Evolutionary conservation across 2,329 filamentous ascomycete genomes (phyloP).

Genomic region (Cladophialophora bantiana): DNA sequence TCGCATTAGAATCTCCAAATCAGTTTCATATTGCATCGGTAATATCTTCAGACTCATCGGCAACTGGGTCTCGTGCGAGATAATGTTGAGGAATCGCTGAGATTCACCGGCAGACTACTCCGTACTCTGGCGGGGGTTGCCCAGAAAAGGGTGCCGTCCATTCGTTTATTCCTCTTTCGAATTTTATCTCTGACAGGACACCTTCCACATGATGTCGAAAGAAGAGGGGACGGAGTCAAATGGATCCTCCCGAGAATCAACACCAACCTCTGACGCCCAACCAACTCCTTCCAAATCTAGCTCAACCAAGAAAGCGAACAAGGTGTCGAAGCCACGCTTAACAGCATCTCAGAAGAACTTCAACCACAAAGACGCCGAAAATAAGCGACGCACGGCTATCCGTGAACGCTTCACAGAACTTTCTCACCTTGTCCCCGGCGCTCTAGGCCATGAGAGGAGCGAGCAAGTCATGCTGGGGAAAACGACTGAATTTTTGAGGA

Average conservation of each 20-base stretch:
- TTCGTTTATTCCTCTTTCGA: neutral
- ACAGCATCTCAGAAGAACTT: conserved; percentile 75
- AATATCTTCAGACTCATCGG: neutral
- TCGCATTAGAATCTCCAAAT: neutral
- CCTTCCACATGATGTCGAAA: conserved; percentile 32
- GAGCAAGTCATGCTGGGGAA: conserved; percentile 82
- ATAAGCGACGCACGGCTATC: conserved; percentile 75
- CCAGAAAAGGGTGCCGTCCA: conserved; percentile 4
- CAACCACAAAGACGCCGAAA: conserved; percentile 73
- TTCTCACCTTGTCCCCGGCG: conserved; percentile 78
- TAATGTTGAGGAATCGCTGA: neutral
- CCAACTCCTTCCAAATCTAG: conserved; percentile 16
- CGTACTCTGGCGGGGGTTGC: neutral
- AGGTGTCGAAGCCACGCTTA: conserved; percentile 66
- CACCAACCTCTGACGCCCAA: conserved; percentile 23
- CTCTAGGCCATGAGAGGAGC: conserved; percentile 82
- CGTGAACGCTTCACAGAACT: conserved; percentile 83
- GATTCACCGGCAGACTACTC: neutral
- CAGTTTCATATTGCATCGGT: neutral
- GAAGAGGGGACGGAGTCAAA: conserved; percentile 34
- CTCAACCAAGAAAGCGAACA: conserved; percentile 34
- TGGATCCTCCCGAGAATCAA: conserved; percentile 27
- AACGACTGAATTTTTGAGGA: conserved; percentile 70
- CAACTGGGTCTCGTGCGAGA: neutral
- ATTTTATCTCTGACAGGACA: neutral